Base-by-base conservation (phyloP, 305 asterid genomes). In the Fraxinus sp. region DNA sequence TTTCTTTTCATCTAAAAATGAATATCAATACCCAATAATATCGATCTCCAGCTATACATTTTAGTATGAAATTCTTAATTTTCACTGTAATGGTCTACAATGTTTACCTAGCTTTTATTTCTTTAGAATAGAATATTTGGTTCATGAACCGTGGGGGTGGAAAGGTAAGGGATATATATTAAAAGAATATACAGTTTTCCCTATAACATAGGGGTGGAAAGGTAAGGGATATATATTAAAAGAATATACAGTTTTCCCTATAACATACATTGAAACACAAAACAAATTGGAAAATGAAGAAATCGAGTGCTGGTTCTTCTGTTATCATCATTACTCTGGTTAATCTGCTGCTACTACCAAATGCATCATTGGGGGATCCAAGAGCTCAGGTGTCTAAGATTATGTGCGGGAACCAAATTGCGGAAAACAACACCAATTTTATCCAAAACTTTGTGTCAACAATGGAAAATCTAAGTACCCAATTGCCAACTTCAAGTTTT, bases 381-480 rank as follows among this genome's bases (percentile, higher is more conserved):
- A 88, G 94, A 88, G 14, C 91, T 10, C 86, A 87, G 79, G 79
- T 78, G 1, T 81, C 89, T 55, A 46, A 86, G 73, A 79, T 88
- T 55, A 79, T 70, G 1, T 93, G 95, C 11, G 87, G 89, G 24
- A 77, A 5, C 28, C 89, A 86, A 62, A 77, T 0, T 0, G 89
- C 86, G 74, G 79, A 87, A 74, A 90, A 93, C 86, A 0, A 84
- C 59, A 85, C 91, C 7, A 0, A 71, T 6, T 84, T 4, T 44
- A 88, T 88, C 18, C 87, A 86, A 3, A 91, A 91, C 83, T 90
- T 93, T 22, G 88, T 89, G 5, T 81, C 82, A 79, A 84, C 89
- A 9, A 91, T 90, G 95, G 97, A 90, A 44, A 88, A 68, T 68
- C 79, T 93, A 73, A 87, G 90, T 30, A 74, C 39, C 1, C 94